Percentiles rank a stretch among this genome's conserved stretches.
Conservation (phyloP, 1,284 basidiomycete species). For the Macrocystidia cucumis region DNA sequence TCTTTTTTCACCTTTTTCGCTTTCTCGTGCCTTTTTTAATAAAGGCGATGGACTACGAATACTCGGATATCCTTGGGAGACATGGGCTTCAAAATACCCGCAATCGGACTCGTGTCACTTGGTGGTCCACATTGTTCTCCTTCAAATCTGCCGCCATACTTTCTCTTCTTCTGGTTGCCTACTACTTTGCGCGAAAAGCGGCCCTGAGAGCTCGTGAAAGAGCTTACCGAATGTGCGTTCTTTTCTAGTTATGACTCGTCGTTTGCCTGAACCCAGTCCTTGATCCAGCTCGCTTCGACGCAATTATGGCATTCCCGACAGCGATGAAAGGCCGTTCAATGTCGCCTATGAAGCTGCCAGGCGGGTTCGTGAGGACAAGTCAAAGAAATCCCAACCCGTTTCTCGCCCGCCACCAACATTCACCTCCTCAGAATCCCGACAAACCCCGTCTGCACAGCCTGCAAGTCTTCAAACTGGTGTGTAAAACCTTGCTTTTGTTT, state of each 20-base stretch:
- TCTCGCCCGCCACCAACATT: no score
- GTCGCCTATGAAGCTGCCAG: slow-evolving; percentile 71
- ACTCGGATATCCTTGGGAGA: slow-evolving; percentile 61
- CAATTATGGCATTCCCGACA: slow-evolving; percentile 74
- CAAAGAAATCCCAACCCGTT: slow-evolving; percentile 25
- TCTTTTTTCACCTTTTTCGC: slow-evolving; percentile 15
- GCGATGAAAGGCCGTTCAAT: slow-evolving; percentile 71
- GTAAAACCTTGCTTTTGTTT: no score
- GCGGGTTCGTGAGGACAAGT: slow-evolving; percentile 39
- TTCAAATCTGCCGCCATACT: slow-evolving; percentile 26
- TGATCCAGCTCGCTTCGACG: slow-evolving; percentile 48
- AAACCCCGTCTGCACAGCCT: no score
- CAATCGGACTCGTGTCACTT: slow-evolving; percentile 17
- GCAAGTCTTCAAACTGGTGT: no score
- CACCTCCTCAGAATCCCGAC: no score
- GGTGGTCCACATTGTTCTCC: slow-evolving; percentile 26
- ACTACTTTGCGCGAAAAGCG: slow-evolving; percentile 28
- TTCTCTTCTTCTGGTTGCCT: slow-evolving; percentile 24
- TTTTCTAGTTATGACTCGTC: slow-evolving; percentile 8
- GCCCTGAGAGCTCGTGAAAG: slow-evolving; percentile 47
- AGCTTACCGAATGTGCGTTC: slow-evolving; percentile 51
- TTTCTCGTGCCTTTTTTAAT: slow-evolving; percentile 11
- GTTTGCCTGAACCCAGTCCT: no score
- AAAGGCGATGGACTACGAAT: slow-evolving; percentile 45
- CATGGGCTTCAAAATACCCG: slow-evolving; percentile 33